Percentiles rank a stretch among this genome's conserved stretches.
These are phyloP conservation scores for Abrus precatorius DNA, from an alignment of 306 rosid species.

Conservation along the genomic window DNA sequence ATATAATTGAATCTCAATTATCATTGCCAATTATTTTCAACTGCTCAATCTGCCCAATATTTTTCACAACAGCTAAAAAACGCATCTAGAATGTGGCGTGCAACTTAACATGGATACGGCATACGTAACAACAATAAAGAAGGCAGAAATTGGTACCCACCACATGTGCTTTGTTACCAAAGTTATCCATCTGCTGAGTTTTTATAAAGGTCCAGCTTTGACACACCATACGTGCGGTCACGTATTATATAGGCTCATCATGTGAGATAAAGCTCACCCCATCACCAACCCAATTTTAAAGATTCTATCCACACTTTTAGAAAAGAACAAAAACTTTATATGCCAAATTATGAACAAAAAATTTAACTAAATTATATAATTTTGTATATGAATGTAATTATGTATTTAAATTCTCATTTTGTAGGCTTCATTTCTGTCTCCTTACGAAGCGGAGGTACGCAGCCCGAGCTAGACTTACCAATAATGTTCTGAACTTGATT, in stretches of 20 bases:
- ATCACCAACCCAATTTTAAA: not conserved
- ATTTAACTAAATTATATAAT: no score
- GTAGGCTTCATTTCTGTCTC: not conserved
- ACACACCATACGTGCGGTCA: conserved; percentile 49
- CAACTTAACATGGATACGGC: conserved; percentile 31
- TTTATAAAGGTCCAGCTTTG: conserved; percentile 23
- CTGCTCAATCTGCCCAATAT: conserved; percentile 28
- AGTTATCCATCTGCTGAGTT: conserved; percentile 13
- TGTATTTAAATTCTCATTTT: no score
- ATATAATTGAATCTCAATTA: conserved; percentile 12
- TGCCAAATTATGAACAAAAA: no score
- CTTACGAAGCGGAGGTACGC: not conserved
- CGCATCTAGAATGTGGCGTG: conserved; percentile 36
- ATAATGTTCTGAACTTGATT: not conserved
- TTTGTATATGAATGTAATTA: no score
- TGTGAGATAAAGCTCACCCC: conserved; percentile 45
- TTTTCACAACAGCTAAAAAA: conserved; percentile 30
- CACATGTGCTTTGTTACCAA: conserved; percentile 51
- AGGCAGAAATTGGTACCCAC: conserved; percentile 35
- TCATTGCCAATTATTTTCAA: conserved; percentile 40
- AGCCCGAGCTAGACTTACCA: not conserved
- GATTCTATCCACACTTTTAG: not conserved
- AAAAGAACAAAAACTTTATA: not conserved
- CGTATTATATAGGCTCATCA: conserved; percentile 32
- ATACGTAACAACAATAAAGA: conserved; percentile 15